These are phyloP conservation scores for Verticillium tricorpus DNA, from an alignment of 2,329 filamentous ascomycete species.

Conservation along the genomic window DNA sequence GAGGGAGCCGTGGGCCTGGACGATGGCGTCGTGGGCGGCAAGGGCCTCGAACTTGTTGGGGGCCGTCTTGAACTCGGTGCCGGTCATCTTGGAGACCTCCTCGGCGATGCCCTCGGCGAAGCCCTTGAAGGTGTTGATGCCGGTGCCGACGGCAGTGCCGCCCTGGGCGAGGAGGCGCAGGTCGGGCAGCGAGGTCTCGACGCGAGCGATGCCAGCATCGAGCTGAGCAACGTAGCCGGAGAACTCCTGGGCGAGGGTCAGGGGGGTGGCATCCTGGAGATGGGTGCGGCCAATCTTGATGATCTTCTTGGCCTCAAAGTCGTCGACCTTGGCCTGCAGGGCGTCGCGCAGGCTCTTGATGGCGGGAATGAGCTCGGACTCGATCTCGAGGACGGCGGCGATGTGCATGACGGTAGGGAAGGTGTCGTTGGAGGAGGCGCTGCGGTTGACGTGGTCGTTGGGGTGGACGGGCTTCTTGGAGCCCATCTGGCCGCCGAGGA, in stretches of 20 bases:
- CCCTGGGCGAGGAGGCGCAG: slow-evolving; percentile 87
- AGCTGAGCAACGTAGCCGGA: slow-evolving; percentile 96
- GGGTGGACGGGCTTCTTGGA: slow-evolving; percentile 98
- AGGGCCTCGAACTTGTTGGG: slow-evolving; percentile 99
- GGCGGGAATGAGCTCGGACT: slow-evolving; percentile 77
- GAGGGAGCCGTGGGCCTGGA: slow-evolving; percentile 87
- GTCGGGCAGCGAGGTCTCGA: slow-evolving; percentile 78
- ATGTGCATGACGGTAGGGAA: slow-evolving; percentile 99
- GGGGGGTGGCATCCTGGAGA: slow-evolving; percentile 91
- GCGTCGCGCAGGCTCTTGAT: slow-evolving; percentile 77
- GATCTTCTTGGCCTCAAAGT: slow-evolving; percentile 79
- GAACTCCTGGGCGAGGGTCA: slow-evolving; percentile 96
- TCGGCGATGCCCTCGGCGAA: slow-evolving; percentile 91
- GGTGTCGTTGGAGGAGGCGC: slow-evolving; percentile 96
- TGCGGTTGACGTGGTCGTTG: slow-evolving; percentile 99
- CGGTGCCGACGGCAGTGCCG: slow-evolving; percentile 93
- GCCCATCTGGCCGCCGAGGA: slow-evolving; percentile 88
- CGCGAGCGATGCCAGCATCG: slow-evolving; percentile 81
- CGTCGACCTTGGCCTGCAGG: slow-evolving; percentile 81
- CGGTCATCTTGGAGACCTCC: slow-evolving; percentile 89
- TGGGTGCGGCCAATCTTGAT: slow-evolving; percentile 99
- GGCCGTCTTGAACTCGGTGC: slow-evolving; percentile 88
- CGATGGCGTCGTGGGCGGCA: slow-evolving; percentile 91
- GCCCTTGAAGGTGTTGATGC: slow-evolving; percentile 94
- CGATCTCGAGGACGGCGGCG: slow-evolving; percentile 88